Evolutionary conservation across 2,329 filamentous ascomycete genomes (phyloP).

Genomic region (Aspergillus fructus): DNA sequence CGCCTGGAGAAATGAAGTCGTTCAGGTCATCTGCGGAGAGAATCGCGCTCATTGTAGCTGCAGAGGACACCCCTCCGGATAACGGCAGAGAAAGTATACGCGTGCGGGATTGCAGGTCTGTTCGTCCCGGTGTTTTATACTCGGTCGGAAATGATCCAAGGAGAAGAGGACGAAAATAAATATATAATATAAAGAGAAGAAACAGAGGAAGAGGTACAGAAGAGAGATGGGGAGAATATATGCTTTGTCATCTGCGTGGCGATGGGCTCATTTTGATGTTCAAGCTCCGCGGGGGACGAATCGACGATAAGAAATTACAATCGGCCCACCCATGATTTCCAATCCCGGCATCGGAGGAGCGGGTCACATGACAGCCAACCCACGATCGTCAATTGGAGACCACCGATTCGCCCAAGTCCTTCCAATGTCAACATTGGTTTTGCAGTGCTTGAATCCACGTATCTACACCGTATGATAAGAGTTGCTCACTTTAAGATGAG

Average conservation of each 20-base stretch:
- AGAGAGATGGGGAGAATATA: conserved; percentile 18
- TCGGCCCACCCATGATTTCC: conserved; percentile 8
- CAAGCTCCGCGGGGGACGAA: conserved; percentile 11
- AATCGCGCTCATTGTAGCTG: conserved; percentile 81
- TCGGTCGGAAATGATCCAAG: neutral
- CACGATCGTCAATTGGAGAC: neutral
- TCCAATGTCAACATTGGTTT: no score
- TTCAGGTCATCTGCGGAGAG: conserved; percentile 95
- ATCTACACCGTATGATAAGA: no score
- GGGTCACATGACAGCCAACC: neutral
- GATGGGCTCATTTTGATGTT: conserved; percentile 12
- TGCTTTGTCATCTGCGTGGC: conserved; percentile 37
- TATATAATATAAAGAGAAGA: neutral
- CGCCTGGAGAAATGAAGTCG: conserved; percentile 96
- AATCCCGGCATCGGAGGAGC: conserved; percentile 4
- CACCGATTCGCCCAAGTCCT: neutral
- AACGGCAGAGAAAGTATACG: neutral
- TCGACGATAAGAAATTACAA: conserved; percentile 4
- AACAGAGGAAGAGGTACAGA: conserved; percentile 8
- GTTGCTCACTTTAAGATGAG: no score
- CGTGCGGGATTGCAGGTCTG: neutral
- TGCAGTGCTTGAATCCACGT: no score
- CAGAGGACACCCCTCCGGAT: conserved; percentile 8
- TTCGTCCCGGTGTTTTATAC: neutral
- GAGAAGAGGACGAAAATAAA: neutral